Evolutionary conservation across 208 protist genomes (phyloP).

Genomic region (Endotrypanum monterogeii): DNA sequence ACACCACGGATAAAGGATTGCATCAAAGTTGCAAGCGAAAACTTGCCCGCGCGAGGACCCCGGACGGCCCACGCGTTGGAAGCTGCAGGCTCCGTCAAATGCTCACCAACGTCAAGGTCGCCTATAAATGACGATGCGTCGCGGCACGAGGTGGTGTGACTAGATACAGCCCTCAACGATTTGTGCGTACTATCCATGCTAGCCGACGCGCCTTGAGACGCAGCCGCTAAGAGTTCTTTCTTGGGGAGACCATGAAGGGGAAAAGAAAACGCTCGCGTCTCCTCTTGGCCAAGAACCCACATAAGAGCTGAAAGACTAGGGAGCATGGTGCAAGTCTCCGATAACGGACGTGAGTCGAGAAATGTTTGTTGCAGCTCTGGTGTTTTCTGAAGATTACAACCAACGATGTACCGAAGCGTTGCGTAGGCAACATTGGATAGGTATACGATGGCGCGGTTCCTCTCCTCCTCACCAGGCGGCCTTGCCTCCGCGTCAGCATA

Average conservation of each 20-base stretch:
- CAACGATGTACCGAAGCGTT: conserved; percentile 78
- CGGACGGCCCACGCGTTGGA: conserved; percentile 50
- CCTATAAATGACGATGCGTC: conserved; percentile 1
- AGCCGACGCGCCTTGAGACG: conserved; percentile 16
- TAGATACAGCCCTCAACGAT: neutral
- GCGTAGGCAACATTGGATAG: conserved; percentile 68
- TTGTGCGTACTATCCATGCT: neutral
- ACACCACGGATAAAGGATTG: conserved; percentile 1
- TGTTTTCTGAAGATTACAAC: conserved; percentile 61
- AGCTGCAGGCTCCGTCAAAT: conserved; percentile 39
- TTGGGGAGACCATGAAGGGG: conserved; percentile 51
- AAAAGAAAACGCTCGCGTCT: conserved; percentile 44
- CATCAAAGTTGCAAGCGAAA: conserved; percentile 16
- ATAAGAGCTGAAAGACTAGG: conserved; percentile 76
- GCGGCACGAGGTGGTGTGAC: neutral
- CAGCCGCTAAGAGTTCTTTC: conserved; percentile 36
- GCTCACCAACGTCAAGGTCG: conserved; percentile 55
- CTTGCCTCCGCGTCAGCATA: conserved; percentile 81
- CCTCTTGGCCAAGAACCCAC: conserved; percentile 62
- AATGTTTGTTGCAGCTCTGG: conserved; percentile 49
- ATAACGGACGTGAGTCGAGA: conserved; percentile 65
- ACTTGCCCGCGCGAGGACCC: conserved; percentile 24
- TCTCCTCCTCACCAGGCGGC: conserved; percentile 71
- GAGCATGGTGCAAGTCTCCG: conserved; percentile 33
- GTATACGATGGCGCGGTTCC: conserved; percentile 50